Base-by-base conservation (phyloP, 2,329 filamentous ascomycete species). In the Fusarium sp. region DNA sequence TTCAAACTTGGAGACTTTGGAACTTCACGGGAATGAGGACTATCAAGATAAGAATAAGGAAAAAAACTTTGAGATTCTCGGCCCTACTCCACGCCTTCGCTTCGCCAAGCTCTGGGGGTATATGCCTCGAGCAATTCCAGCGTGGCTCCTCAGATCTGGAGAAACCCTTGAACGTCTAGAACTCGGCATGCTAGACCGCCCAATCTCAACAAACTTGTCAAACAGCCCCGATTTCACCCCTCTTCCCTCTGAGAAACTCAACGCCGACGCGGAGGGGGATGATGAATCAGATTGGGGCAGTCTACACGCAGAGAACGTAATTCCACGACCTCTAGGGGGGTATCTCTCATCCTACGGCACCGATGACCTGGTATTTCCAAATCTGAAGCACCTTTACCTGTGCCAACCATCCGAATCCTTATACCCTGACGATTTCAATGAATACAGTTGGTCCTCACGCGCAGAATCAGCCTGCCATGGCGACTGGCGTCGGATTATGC, bases 101-200 rank as follows among this genome's bases (percentile, higher is more conserved):
- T 72, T 64, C 8, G 45, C 33, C 1, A 71, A 68, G 17, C 41
- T 72, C 1, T 26, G 32, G 5, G 67, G 60, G 0, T 68, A 64
- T 13, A 33, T 72, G 6, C 65, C 70, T 1, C 24, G 22, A 1
- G 20, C 26, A 6, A 32, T 72, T 1, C 47, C 67, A 5, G 15
- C 37, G 9, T 72, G 70, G 70, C 22, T 59, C 1, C 22, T 72
- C 3, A 35, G 6, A 19, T 39, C 32, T 0, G 30, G 35, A 3
- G 37, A 55, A 3, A 64, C 47, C 1, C 26, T 72, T 0, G 64
- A 72, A 4, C 60, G 70, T 0, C 3, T 72, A 0, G 67, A 72
- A 32, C 52, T 72, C 1, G 56, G 49, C 14, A 67, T 72, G 61
- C 3, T 72, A 3, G 70, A 71, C 13, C 51, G 59, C 1, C 48